Evolutionary conservation across 208 protist species (phyloP).

Genomic region (Trypanosoma conorhini): DNA sequence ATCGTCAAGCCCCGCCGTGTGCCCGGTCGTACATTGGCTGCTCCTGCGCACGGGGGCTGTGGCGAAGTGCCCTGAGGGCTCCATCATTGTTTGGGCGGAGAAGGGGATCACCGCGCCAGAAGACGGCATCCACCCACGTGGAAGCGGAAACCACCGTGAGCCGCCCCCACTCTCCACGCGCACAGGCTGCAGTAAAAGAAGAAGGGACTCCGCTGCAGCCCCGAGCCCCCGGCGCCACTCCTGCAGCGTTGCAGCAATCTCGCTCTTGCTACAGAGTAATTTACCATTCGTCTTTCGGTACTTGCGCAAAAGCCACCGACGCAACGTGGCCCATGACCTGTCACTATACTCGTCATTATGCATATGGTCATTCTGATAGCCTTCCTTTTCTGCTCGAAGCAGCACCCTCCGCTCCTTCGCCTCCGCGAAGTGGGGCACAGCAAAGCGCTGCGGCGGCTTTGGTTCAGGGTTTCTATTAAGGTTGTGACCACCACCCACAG

Average conservation of each 20-base stretch:
- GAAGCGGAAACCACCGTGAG: conserved; percentile 5
- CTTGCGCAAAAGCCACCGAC: conserved; percentile 1
- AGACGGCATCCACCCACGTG: not conserved
- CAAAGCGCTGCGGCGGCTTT: not conserved
- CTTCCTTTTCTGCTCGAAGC: not conserved
- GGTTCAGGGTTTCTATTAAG: not conserved
- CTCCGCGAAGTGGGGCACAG: not conserved
- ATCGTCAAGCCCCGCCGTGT: not conserved
- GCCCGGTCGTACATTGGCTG: not conserved
- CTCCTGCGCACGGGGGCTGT: too few relatives aligned
- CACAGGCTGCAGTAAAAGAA: conserved; percentile 2
- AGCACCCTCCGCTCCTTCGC: not conserved
- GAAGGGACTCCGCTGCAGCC: not conserved
- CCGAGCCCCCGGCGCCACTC: not conserved
- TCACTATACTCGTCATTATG: not conserved
- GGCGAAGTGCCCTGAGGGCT: not conserved
- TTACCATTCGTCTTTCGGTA: not conserved
- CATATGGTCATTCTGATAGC: not conserved
- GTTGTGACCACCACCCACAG: not conserved
- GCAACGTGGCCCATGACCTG: not conserved
- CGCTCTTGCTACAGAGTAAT: not conserved
- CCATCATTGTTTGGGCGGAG: not conserved
- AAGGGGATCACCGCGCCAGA: not conserved
- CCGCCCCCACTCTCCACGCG: not conserved
- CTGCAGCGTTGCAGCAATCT: not conserved